phyloP scores from a whole-genome alignment of 2,329 filamentous ascomycete species.

The Aspergillus fumigatus region DNA sequence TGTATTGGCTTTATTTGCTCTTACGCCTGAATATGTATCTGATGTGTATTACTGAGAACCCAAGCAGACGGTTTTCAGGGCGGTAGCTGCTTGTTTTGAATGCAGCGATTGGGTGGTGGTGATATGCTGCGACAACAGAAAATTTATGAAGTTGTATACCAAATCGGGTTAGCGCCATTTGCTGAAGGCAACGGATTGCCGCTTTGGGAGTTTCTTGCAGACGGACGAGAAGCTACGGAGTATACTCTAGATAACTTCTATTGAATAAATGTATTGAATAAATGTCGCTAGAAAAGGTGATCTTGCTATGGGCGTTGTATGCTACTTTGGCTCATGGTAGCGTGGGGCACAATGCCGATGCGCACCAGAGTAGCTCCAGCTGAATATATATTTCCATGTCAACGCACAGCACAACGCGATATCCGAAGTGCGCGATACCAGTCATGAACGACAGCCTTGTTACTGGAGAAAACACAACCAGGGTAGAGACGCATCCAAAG shows the following conservation, averaged over 20 bases:
- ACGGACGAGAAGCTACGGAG: too few relatives aligned
- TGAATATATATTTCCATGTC: background rate
- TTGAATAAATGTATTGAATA: background rate
- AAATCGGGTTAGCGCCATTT: slow-evolving; percentile 18
- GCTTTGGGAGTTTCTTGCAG: background rate
- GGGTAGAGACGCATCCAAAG: too few relatives aligned
- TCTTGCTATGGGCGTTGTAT: background rate
- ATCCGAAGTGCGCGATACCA: background rate
- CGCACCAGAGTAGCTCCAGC: background rate
- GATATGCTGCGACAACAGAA: slow-evolving; percentile 8
- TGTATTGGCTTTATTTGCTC: background rate
- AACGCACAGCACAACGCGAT: background rate
- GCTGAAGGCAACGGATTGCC: slow-evolving; percentile 2
- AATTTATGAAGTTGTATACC: slow-evolving; percentile 16
- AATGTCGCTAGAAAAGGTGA: background rate
- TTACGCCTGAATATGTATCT: background rate
- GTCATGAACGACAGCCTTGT: too few relatives aligned
- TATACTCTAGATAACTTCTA: background rate
- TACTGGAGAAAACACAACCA: too few relatives aligned
- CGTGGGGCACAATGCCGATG: background rate
- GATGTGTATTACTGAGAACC: background rate
- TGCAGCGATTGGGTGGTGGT: slow-evolving; percentile 4
- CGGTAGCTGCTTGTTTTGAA: background rate
- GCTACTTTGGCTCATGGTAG: background rate
- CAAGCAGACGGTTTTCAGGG: background rate